Percentiles rank a stretch among this genome's conserved stretches.
Conservation (phyloP, 2,329 filamentous ascomycete species). For the Drechmeria coniospora region DNA sequence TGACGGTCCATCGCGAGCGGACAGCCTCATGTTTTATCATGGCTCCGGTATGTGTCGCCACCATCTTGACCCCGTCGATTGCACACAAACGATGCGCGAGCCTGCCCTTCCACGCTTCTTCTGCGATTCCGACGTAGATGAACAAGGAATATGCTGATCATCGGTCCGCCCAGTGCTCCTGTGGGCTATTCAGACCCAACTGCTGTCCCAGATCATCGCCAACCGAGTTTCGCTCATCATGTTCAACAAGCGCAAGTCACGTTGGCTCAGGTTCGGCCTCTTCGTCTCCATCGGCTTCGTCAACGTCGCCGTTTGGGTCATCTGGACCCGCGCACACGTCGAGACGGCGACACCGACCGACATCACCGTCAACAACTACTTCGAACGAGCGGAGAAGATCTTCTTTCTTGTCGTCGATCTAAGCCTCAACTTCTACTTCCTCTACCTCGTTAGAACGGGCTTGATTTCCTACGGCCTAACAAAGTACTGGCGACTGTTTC, state of each 20-base stretch:
- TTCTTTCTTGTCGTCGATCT: slow-evolving; percentile 34
- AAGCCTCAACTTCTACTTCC: slow-evolving; percentile 33
- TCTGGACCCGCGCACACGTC: slow-evolving; percentile 23
- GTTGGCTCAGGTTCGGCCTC: slow-evolving; percentile 20
- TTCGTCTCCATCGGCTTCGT: slow-evolving; percentile 17
- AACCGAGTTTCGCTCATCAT: slow-evolving; percentile 27
- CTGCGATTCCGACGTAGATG: too few relatives aligned
- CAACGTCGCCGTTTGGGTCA: slow-evolving; percentile 23
- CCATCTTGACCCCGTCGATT: background rate
- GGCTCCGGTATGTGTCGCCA: slow-evolving; percentile 3
- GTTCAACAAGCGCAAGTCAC: slow-evolving; percentile 17
- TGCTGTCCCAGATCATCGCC: slow-evolving; percentile 28
- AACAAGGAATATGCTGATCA: too few relatives aligned
- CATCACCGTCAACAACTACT: slow-evolving; percentile 7
- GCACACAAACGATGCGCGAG: background rate
- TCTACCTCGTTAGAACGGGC: slow-evolving; percentile 27
- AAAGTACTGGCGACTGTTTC: slow-evolving; percentile 34
- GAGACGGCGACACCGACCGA: slow-evolving; percentile 1
- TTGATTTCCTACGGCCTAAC: slow-evolving; percentile 29
- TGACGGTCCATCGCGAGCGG: background rate
- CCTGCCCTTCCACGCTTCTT: too few relatives aligned
- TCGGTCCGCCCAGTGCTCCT: slow-evolving; percentile 5
- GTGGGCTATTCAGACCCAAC: slow-evolving; percentile 18
- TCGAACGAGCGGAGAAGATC: slow-evolving; percentile 21
- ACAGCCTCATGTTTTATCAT: slow-evolving; percentile 2